Evolutionary conservation across 148 eudicot species (phyloP).

Genomic region (Camellia lanceoleosa): DNA sequence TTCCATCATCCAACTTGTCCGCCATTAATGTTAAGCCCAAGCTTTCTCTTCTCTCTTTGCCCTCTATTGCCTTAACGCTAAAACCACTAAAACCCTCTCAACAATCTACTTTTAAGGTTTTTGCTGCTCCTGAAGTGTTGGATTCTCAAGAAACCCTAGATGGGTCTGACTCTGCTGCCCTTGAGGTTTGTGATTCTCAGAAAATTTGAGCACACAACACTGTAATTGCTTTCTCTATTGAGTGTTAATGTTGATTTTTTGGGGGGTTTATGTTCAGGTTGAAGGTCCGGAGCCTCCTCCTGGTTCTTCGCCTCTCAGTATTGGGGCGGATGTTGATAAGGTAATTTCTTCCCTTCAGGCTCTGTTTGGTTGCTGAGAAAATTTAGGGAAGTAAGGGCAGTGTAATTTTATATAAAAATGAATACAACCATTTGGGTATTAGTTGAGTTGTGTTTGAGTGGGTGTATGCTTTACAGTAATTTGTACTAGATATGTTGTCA

Average conservation of each 20-base stretch:
- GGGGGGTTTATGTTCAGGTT: conserved; percentile 2
- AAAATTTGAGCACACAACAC: background rate
- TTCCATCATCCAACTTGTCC: conserved; percentile 26
- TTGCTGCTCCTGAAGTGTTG: conserved; percentile 47
- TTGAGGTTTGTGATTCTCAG: conserved; percentile 6
- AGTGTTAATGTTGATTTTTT: background rate
- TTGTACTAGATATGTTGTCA: too few species aligned
- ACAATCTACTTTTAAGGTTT: conserved; percentile 22
- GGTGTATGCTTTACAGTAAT: background rate
- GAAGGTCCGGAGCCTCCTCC: conserved; percentile 25
- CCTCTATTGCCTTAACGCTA: conserved; percentile 15
- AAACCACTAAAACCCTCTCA: conserved; percentile 13
- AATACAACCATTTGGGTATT: too few species aligned
- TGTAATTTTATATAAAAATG: background rate
- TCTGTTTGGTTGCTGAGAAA: conserved; percentile 23
- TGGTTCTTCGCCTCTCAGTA: conserved; percentile 25
- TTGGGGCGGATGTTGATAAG: conserved; percentile 20
- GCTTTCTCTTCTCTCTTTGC: conserved; percentile 18
- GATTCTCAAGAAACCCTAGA: conserved; percentile 26
- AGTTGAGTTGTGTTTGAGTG: too few species aligned
- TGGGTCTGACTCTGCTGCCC: background rate
- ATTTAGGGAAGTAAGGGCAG: background rate
- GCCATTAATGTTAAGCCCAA: conserved; percentile 25
- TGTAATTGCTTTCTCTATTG: background rate
- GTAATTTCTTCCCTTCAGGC: background rate